phyloP scores from a whole-genome alignment of 495 filamentous ascomycete species.

The Xylaria palmicola region DNA sequence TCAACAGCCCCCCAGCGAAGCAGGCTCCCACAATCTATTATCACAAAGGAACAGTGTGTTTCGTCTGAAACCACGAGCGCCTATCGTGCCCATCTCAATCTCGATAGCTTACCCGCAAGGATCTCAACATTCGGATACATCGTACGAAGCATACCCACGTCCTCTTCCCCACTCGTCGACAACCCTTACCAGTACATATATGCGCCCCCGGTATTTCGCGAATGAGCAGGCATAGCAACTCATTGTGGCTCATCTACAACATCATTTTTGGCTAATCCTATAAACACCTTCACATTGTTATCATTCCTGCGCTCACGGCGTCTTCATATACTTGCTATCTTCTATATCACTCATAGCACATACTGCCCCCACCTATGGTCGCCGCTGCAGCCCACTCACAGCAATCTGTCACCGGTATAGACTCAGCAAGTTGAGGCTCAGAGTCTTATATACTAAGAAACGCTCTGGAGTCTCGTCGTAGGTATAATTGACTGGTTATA shows the following conservation, averaged over 20 bases:
- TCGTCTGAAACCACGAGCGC: conserved; percentile 27
- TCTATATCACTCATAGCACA: no score
- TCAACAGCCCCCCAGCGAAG: conserved; percentile 23
- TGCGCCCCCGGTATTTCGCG: neutral
- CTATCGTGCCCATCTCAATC: conserved; percentile 26
- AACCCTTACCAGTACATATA: conserved; percentile 2
- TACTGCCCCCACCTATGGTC: no score
- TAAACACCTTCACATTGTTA: neutral
- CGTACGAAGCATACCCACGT: conserved; percentile 23
- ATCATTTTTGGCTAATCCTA: neutral
- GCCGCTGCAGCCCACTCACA: no score
- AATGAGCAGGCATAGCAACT: neutral
- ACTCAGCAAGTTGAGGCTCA: no score
- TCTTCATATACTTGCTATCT: neutral
- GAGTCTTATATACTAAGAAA: neutral
- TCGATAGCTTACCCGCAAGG: conserved; percentile 18
- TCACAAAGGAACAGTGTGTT: conserved; percentile 32
- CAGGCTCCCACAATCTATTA: conserved; percentile 26
- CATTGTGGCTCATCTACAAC: neutral
- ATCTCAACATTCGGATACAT: conserved; percentile 19
- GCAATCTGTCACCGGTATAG: no score
- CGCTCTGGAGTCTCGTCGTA: neutral
- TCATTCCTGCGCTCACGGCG: neutral
- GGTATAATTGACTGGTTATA: no score
- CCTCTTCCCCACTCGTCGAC: neutral